Conservation (phyloP, 2,329 filamentous ascomycete genomes). For the Arthroderma sp. region DNA sequence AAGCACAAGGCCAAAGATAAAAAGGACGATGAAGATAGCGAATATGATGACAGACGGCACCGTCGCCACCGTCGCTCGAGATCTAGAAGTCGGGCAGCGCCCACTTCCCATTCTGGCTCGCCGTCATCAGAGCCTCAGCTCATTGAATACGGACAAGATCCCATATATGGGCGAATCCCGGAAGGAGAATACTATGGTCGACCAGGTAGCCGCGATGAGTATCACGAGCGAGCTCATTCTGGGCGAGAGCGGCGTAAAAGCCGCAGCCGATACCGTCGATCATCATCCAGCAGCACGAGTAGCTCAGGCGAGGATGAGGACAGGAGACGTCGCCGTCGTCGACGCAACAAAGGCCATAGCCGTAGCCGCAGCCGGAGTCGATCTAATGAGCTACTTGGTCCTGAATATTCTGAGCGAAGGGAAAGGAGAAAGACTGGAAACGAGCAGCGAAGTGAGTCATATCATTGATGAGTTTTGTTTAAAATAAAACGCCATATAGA, state of each 20-base stretch:
- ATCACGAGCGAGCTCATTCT: constrained; percentile 23
- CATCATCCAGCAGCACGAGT: constrained; percentile 21
- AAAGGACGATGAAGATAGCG: neutral
- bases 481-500: neutral
- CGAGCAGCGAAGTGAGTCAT: constrained; percentile 1
- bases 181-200: constrained; percentile 35
- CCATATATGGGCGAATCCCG: constrained; percentile 44
- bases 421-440: constrained; percentile 11
- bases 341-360: constrained; percentile 18
- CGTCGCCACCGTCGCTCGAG: constrained; percentile 32
- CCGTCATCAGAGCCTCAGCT: constrained; percentile 35
- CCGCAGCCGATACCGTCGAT: constrained; percentile 32
- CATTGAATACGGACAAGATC: constrained; percentile 53
- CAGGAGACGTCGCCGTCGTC: constrained; percentile 19
- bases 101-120: constrained; percentile 28
- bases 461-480: neutral
- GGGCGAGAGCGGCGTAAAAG: constrained; percentile 33
- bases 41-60: constrained; percentile 27
- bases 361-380: constrained; percentile 24
- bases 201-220: constrained; percentile 24
- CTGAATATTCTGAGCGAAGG: constrained; percentile 43
- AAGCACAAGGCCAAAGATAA: constrained; percentile 44
- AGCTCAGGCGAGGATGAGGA: constrained; percentile 25
- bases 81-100: constrained; percentile 29
- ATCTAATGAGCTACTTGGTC: constrained; percentile 37